Evolutionary conservation across 2,329 filamentous ascomycete genomes (phyloP).

Genomic region (Trichoderma sp.): DNA sequence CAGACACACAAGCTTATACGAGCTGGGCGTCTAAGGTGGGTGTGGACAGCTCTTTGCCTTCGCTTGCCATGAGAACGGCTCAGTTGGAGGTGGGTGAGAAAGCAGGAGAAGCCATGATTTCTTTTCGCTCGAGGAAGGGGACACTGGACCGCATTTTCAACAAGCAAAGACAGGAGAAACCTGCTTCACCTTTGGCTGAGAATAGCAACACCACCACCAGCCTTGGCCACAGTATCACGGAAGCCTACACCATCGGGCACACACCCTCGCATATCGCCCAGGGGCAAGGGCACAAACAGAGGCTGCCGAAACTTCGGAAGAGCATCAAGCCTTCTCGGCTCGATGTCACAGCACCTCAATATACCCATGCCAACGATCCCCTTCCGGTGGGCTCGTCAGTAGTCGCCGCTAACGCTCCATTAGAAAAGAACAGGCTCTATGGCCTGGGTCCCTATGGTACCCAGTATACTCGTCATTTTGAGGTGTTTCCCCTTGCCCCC

Average conservation of each 20-base stretch:
- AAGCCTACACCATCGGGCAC: neutral
- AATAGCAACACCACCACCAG: neutral
- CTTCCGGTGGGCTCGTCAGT: slow-evolving; percentile 36
- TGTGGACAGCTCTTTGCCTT: neutral
- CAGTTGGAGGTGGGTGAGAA: slow-evolving; percentile 56
- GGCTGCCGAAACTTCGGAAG: slow-evolving; percentile 47
- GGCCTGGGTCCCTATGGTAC: slow-evolving; percentile 64
- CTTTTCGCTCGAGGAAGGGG: slow-evolving; percentile 56
- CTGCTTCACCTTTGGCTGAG: slow-evolving; percentile 25
- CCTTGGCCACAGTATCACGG: neutral
- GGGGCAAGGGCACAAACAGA: neutral
- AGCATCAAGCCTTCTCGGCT: slow-evolving; percentile 47
- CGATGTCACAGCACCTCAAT: slow-evolving; percentile 56
- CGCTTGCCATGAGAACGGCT: slow-evolving; percentile 48
- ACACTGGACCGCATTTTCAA: slow-evolving; percentile 59
- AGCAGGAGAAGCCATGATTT: slow-evolving; percentile 40
- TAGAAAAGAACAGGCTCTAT: slow-evolving; percentile 42
- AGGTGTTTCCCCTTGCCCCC: slow-evolving; percentile 59
- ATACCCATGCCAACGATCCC: slow-evolving; percentile 57
- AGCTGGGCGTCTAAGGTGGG: neutral
- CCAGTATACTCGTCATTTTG: slow-evolving; percentile 64
- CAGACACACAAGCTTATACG: neutral
- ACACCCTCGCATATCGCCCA: neutral
- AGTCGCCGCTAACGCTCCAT: slow-evolving; percentile 28
- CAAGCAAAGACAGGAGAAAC: slow-evolving; percentile 39